Conservation (phyloP, 352 stramenopile species). For the Phytophthora citricola region DNA sequence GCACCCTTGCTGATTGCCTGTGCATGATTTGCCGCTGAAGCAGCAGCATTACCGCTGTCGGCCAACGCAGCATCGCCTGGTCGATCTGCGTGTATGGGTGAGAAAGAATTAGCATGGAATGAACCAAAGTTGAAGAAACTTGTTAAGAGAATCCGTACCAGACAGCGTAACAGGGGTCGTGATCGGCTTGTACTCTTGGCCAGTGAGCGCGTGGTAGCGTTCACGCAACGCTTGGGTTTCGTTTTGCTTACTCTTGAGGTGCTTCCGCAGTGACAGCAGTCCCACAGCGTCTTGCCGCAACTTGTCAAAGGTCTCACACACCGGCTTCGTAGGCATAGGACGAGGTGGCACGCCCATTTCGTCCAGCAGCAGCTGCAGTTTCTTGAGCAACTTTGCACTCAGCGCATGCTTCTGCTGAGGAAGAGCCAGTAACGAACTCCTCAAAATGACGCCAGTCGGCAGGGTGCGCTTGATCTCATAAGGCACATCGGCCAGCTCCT, state of each 20-base stretch:
- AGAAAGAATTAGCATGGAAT: slow-evolving; percentile 13
- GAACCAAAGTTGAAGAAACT: neutral
- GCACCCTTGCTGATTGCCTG: slow-evolving; percentile 50
- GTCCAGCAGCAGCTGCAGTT: slow-evolving; percentile 69
- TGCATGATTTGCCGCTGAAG: slow-evolving; percentile 21
- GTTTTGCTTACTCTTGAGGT: slow-evolving; percentile 63
- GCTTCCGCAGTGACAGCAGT: slow-evolving; percentile 64
- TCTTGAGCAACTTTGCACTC: slow-evolving; percentile 72
- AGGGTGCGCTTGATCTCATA: slow-evolving; percentile 65
- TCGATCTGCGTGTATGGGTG: slow-evolving; percentile 31
- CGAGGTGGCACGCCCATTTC: slow-evolving; percentile 69
- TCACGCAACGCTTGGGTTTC: slow-evolving; percentile 58
- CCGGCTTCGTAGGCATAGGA: slow-evolving; percentile 74
- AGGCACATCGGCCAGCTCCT: slow-evolving; percentile 66
- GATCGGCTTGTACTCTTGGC: slow-evolving; percentile 56
- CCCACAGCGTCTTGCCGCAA: slow-evolving; percentile 65
- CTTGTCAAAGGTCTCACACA: slow-evolving; percentile 67
- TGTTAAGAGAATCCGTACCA: slow-evolving; percentile 25
- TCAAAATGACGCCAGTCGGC: slow-evolving; percentile 60
- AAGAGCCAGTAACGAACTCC: slow-evolving; percentile 60
- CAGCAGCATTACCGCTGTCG: slow-evolving; percentile 6
- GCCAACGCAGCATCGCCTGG: slow-evolving; percentile 33
- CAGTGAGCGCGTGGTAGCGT: slow-evolving; percentile 63
- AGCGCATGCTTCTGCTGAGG: slow-evolving; percentile 58
- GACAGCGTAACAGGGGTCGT: slow-evolving; percentile 44